These are phyloP conservation scores for Phytophthora megakarya DNA, from an alignment of 352 stramenopile genomes.

Conservation along the genomic window DNA sequence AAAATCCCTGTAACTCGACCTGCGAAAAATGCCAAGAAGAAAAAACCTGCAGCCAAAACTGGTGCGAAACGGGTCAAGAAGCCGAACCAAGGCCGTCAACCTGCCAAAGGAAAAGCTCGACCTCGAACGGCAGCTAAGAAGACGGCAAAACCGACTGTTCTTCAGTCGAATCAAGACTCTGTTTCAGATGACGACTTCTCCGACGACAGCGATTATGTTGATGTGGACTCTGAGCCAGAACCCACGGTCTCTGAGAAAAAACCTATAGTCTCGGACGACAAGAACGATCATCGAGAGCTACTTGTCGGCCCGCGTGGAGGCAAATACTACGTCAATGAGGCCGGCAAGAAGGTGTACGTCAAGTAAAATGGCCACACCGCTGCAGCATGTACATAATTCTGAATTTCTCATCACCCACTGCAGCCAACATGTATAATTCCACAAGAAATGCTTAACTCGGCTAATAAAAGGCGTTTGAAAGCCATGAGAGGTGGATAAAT, in stretches of 20 bases:
- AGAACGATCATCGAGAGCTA: slow-evolving; percentile 7
- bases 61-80: slow-evolving; percentile 11
- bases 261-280: too few relatives aligned
- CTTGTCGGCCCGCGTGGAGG: slow-evolving; percentile 36
- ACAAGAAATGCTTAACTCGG: too few relatives aligned
- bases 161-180: slow-evolving; percentile 11
- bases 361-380: too few relatives aligned
- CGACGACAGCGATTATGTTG: slow-evolving; percentile 29
- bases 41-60: slow-evolving; percentile 4
- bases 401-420: too few relatives aligned
- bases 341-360: slow-evolving; percentile 39
- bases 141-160: neutral
- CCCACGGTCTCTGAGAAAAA: too few relatives aligned
- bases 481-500: too few relatives aligned
- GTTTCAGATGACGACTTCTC: slow-evolving; percentile 6
- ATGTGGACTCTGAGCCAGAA: slow-evolving; percentile 7
- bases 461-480: too few relatives aligned
- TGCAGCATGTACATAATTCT: too few relatives aligned
- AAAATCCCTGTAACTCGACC: slow-evolving; percentile 15
- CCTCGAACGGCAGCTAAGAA: slow-evolving; percentile 9
- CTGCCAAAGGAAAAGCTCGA: slow-evolving; percentile 7
- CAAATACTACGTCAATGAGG: slow-evolving; percentile 35
- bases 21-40: slow-evolving; percentile 6
- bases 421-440: too few relatives aligned
- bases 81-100: neutral